Base-by-base conservation (phyloP, 2,329 filamentous ascomycete species). In the Arthrocladium fulminans region DNA sequence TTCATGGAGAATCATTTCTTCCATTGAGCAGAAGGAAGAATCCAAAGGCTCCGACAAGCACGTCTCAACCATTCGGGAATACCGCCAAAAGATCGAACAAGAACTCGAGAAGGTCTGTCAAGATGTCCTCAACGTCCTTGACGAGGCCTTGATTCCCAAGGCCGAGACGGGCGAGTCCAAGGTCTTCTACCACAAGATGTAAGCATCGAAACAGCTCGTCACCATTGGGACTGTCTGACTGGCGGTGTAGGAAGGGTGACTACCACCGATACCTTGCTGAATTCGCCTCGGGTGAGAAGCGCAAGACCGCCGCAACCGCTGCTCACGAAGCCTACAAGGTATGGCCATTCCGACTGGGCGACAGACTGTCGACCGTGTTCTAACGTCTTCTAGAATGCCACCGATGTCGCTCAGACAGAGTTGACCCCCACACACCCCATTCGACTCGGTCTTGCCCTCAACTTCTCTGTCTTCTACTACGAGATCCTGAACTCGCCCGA, bases 111-210 rank as follows among this genome's bases (percentile, higher is more conserved):
- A 89, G 77, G 88, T 96, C 73, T 97, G 90, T 81, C 83, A 96
- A 76, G 90, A 97, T 76, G 88, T 96, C 61, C 84, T 97, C 61
- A 84, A 95, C 64, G 90, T 97, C 61, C 79, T 97, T 59, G 89
- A 96, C 70, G 78, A 95, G 66, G 83, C 82, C 67, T 79, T 97
- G 65, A 97, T 97, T 67, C 89, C 89, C 72, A 90, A 92, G 73
- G 90, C 90, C 67, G 85, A 92, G 73, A 85, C 87, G 60, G 90
- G 90, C 75, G 90, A 97, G 80, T 95, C 88, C 71, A 97, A 96
- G 83, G 90, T 97, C 69, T 97, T 97, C 74, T 97, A 97, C 79
- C 89, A 96, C 84, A 97, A 97, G 83, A 97, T 97, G 90, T 96
- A 76, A 63, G 86, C 47, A 7, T n/a, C 10, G 13, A 47, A 34